Conservation (phyloP, 106 monocot species). For the Iris macrosiphon region DNA sequence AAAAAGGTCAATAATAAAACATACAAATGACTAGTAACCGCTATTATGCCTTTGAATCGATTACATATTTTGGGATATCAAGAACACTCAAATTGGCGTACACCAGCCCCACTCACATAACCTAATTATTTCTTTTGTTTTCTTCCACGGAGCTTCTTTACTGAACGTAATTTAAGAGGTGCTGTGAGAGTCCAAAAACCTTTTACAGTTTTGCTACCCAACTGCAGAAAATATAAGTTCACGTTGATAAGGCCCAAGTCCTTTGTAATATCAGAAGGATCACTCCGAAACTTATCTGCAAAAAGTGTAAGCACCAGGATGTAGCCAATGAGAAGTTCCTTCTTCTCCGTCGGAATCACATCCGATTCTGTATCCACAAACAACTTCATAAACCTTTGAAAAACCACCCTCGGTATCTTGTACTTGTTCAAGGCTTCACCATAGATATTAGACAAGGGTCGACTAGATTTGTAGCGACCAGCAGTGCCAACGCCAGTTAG, state of each 20-base stretch:
- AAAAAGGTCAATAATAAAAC: no score
- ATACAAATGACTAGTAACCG: no score
- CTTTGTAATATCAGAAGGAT: conserved; percentile 49
- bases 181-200: conserved; percentile 38
- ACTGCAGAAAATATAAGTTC: conserved; percentile 41
- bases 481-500: conserved; percentile 3
- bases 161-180: conserved; percentile 44
- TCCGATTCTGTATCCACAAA: conserved; percentile 52
- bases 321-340: conserved; percentile 70
- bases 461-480: no score
- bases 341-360: conserved; percentile 35
- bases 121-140: no score
- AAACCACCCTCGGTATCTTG: conserved; percentile 40
- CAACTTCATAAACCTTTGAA: conserved; percentile 32
- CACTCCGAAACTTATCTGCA: conserved; percentile 50
- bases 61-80: no score
- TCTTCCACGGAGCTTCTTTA: conserved; percentile 1
- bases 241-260: conserved; percentile 61
- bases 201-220: conserved; percentile 20
- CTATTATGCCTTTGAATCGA: no score
- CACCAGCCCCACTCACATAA: no score
- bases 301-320: conserved; percentile 82
- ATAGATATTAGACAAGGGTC: not conserved
- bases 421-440: conserved; percentile 5
- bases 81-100: no score